Percentiles rank a stretch among this genome's conserved stretches.
Evolutionary conservation across 148 eudicot genomes (phyloP).

Genomic region (Pouteria glomerata): DNA sequence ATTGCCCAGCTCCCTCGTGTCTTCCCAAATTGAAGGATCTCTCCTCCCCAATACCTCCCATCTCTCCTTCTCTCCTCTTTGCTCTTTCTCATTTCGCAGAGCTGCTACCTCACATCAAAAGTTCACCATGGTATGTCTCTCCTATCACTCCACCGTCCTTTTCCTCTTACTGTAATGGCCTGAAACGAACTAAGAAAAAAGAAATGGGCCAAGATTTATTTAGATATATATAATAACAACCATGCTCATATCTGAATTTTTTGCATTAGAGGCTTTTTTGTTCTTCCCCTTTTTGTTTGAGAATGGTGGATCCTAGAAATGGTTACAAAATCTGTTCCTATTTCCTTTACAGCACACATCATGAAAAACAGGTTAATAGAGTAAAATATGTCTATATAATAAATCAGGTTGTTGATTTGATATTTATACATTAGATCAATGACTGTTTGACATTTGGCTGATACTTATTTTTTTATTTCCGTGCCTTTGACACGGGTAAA

Average conservation of each 20-base stretch:
- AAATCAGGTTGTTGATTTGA: too few species aligned
- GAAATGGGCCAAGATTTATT: background rate
- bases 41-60: background rate
- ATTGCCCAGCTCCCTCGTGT: constrained; percentile 11
- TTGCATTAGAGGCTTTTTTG: background rate
- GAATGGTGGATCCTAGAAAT: background rate
- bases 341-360: background rate
- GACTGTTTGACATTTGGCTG: too few species aligned
- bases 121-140: constrained; percentile 20
- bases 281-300: too few species aligned
- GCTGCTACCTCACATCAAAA: background rate
- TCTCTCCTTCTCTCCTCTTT: constrained; percentile 9
- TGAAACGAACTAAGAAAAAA: too few species aligned
- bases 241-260: background rate
- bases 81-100: constrained; percentile 8
- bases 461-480: too few species aligned
- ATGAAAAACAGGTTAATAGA: background rate
- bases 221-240: background rate
- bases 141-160: background rate
- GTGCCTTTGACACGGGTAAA: too few species aligned
- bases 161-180: background rate
- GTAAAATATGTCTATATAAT: too few species aligned
- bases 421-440: too few species aligned
- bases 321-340: background rate
- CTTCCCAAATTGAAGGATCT: constrained; percentile 41